These are phyloP conservation scores for Phylloporus sp. DNA, from an alignment of 768 basidiomycete species.

Conservation along the genomic window DNA sequence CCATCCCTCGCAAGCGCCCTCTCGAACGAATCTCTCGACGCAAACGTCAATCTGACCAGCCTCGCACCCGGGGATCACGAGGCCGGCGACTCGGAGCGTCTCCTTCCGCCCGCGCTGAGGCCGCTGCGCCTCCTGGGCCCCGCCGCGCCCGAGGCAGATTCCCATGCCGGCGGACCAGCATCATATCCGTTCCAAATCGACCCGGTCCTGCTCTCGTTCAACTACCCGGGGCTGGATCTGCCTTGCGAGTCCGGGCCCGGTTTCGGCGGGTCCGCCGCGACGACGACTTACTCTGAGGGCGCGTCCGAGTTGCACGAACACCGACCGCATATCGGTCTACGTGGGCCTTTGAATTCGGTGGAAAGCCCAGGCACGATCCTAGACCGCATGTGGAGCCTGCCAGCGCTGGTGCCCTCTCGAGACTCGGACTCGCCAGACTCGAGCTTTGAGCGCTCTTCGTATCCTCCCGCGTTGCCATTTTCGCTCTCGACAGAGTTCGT, in stretches of 20 bases:
- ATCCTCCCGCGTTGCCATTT: not conserved
- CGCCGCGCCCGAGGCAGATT: not conserved
- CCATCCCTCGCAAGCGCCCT: conserved; percentile 20
- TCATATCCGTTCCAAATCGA: conserved; percentile 23
- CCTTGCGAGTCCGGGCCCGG: not conserved
- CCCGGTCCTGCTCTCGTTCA: conserved; percentile 20
- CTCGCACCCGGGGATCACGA: conserved; percentile 1
- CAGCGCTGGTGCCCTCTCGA: not conserved
- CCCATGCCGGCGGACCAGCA: not conserved
- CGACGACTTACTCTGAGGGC: not conserved
- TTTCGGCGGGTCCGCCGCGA: not conserved
- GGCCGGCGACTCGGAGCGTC: conserved; percentile 6
- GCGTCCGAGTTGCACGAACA: not conserved
- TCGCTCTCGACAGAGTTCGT: not conserved
- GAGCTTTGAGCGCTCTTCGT: not conserved
- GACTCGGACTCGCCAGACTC: not conserved
- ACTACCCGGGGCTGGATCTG: conserved; percentile 4
- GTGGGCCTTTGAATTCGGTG: too few species aligned
- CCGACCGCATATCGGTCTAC: too few species aligned
- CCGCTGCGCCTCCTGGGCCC: conserved; percentile 19
- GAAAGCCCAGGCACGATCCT: too few species aligned
- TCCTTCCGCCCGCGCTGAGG: conserved; percentile 20
- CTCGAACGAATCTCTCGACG: conserved; percentile 15
- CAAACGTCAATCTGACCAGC: conserved; percentile 6
- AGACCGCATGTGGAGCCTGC: not conserved